These are phyloP conservation scores for Claviceps maximensis DNA, from an alignment of 2,329 filamentous ascomycete genomes.

Conservation along the genomic window DNA sequence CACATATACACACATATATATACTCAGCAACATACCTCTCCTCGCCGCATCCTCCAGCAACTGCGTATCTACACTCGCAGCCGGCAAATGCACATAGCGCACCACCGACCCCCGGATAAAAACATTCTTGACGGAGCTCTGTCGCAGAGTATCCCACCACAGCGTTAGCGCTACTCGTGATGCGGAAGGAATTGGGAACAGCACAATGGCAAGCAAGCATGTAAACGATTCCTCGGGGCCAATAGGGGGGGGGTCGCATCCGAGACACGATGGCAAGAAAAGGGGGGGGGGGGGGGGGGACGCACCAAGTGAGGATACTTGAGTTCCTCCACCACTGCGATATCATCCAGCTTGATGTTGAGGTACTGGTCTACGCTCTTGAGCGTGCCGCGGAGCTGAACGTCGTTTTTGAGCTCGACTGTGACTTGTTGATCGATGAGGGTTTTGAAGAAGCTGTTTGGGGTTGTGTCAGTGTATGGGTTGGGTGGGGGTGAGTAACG, in stretches of 20 bases:
- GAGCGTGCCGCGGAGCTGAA: constrained; percentile 85
- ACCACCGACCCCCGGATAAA: constrained; percentile 92
- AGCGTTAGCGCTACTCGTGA: neutral
- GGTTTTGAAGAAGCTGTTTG: constrained; percentile 85
- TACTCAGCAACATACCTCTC: constrained; percentile 59
- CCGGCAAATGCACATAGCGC: constrained; percentile 79
- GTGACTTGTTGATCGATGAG: constrained; percentile 95
- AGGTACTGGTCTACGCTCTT: constrained; percentile 98
- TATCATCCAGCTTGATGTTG: constrained; percentile 97
- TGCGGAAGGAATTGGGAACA: no score
- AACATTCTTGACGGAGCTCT: constrained; percentile 81
- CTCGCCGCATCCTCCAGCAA: constrained; percentile 83
- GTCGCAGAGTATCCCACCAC: neutral
- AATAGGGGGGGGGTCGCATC: no score
- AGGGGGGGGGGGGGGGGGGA: neutral
- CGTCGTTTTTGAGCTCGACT: constrained; percentile 98
- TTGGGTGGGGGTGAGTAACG: no score
- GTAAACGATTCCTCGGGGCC: no score
- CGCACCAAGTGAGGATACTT: constrained; percentile 85
- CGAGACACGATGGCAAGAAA: no score
- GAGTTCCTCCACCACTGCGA: constrained; percentile 80
- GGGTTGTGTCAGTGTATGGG: no score
- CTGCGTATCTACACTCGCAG: constrained; percentile 69
- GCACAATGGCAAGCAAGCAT: neutral
- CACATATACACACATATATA: no score